These are phyloP conservation scores for Polytrichum formosum DNA, from an alignment of 225 moss, liverwort and hornwort genomes.

Conservation along the genomic window DNA sequence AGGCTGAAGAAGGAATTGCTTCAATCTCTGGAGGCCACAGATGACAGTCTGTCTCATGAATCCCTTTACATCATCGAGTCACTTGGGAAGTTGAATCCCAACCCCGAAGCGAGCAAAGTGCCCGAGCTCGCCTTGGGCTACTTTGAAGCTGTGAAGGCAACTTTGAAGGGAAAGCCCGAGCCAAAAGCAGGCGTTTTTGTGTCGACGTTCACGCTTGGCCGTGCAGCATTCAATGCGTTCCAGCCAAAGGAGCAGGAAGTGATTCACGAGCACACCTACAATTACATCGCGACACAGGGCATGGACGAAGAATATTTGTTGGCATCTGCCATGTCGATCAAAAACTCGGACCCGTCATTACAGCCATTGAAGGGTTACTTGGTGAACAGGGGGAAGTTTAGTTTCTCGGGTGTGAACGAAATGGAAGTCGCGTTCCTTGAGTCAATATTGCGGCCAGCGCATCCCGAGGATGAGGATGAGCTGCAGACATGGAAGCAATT, in stretches of 20 bases:
- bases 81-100: constrained; percentile 45
- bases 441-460: constrained; percentile 27
- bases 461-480: constrained; percentile 40
- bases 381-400: constrained; percentile 19
- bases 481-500: constrained; percentile 48
- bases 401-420: constrained; percentile 1
- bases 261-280: constrained; percentile 24
- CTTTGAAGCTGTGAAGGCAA: constrained; percentile 32
- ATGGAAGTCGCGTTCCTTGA: constrained; percentile 30
- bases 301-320: constrained; percentile 33
- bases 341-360: constrained; percentile 23
- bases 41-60: constrained; percentile 32
- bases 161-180: constrained; percentile 29
- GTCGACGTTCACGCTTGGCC: constrained; percentile 30
- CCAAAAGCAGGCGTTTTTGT: constrained; percentile 31
- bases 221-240: constrained; percentile 40
- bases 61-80: constrained; percentile 25
- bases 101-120: constrained; percentile 24
- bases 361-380: constrained; percentile 36
- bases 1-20: constrained; percentile 37
- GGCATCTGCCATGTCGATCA: constrained; percentile 21
- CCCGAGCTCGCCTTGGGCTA: constrained; percentile 37
- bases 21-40: constrained; percentile 18
- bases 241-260: constrained; percentile 46
- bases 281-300: constrained; percentile 13